Evolutionary conservation across 2,329 filamentous ascomycete species (phyloP).

Genomic region (Daldinia sp.): DNA sequence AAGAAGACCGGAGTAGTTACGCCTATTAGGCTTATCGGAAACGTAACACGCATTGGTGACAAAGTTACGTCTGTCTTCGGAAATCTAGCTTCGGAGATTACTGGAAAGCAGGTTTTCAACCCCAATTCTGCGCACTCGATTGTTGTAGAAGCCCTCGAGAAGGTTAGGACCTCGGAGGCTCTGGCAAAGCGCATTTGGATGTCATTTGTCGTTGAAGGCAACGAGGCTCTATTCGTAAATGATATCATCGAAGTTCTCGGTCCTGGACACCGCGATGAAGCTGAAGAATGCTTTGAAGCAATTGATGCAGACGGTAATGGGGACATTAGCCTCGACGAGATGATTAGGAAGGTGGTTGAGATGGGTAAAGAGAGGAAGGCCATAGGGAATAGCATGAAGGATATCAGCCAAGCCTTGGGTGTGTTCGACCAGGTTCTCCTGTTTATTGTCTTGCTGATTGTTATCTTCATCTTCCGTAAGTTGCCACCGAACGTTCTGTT

Average conservation of each 20-base stretch:
- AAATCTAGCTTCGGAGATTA: conserved; percentile 92
- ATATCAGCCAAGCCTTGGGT: conserved; percentile 92
- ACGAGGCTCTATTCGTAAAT: conserved; percentile 78
- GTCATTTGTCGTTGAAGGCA: conserved; percentile 93
- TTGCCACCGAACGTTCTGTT: conserved; percentile 26
- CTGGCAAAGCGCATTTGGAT: conserved; percentile 95
- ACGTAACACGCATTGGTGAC: conserved; percentile 84
- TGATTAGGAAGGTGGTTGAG: conserved; percentile 86
- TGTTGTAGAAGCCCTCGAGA: conserved; percentile 88
- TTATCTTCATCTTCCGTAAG: conserved; percentile 82
- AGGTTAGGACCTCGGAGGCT: conserved; percentile 84
- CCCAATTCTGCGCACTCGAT: conserved; percentile 89
- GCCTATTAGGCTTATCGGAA: conserved; percentile 79
- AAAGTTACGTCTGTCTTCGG: conserved; percentile 94
- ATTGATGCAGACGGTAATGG: conserved; percentile 91
- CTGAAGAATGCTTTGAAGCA: conserved; percentile 82
- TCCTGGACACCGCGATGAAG: conserved; percentile 74
- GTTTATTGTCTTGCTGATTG: conserved; percentile 80
- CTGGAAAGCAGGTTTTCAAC: conserved; percentile 95
- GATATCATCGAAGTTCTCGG: conserved; percentile 92
- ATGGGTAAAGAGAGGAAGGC: conserved; percentile 87
- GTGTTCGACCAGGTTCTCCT: conserved; percentile 89
- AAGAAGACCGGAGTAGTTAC: conserved; percentile 69
- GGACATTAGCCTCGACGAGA: conserved; percentile 94
- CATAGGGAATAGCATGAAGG: conserved; percentile 92